Conservation (phyloP, 2,329 filamentous ascomycete species). For the Coleophoma eucalyptorum region DNA sequence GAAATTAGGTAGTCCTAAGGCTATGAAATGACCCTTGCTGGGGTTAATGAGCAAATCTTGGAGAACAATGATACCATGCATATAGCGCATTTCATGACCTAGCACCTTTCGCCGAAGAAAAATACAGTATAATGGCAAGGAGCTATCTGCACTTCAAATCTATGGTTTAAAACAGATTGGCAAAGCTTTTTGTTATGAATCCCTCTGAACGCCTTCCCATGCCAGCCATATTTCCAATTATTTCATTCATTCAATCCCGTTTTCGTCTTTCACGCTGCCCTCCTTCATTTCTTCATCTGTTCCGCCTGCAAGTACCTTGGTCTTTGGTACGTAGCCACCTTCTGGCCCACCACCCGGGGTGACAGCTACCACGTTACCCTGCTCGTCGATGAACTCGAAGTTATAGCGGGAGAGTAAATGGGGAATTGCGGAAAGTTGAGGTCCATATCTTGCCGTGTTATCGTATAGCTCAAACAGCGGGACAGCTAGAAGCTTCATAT, state of each 20-base stretch:
- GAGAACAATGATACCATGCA: too few relatives aligned
- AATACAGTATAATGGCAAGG: too few relatives aligned
- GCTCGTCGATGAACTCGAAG: slow-evolving; percentile 95
- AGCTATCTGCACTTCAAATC: too few relatives aligned
- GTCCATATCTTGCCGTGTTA: slow-evolving; percentile 91
- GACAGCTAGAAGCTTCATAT: slow-evolving; percentile 98
- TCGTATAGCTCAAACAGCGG: slow-evolving; percentile 98
- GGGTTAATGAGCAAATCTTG: too few relatives aligned
- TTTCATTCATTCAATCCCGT: slow-evolving; percentile 13
- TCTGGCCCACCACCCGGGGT: slow-evolving; percentile 71
- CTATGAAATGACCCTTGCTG: too few relatives aligned
- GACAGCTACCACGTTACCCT: slow-evolving; percentile 78
- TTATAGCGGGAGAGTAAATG: slow-evolving; percentile 94
- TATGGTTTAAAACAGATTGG: too few relatives aligned
- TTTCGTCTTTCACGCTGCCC: slow-evolving; percentile 31
- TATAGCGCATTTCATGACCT: too few relatives aligned
- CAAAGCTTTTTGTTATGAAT: too few relatives aligned
- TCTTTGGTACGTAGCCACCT: slow-evolving; percentile 54
- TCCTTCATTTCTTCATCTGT: slow-evolving; percentile 58
- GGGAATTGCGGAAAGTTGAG: slow-evolving; percentile 92
- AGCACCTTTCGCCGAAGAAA: too few relatives aligned
- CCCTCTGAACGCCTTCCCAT: slow-evolving; percentile 3
- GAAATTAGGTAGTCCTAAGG: background rate
- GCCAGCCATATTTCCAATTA: background rate
- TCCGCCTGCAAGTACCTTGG: slow-evolving; percentile 59